These are phyloP conservation scores for Podospora pseudocomata DNA, from an alignment of 495 filamentous ascomycete species.

Conservation along the genomic window DNA sequence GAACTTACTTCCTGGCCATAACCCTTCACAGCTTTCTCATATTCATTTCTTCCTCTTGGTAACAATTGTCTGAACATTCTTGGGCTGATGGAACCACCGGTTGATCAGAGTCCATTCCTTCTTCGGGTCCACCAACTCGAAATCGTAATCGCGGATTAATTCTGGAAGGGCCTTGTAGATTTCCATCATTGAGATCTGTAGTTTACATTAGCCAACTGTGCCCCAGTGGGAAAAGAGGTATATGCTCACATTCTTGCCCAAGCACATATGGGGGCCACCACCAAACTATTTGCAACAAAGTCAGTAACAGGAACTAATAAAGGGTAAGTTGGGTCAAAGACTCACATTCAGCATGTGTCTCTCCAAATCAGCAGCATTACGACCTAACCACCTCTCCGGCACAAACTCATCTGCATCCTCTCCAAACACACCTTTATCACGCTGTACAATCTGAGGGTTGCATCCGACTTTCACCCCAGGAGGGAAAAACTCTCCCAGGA, in stretches of 20 bases:
- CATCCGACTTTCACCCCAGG: conserved; percentile 57
- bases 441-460: conserved; percentile 55
- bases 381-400: conserved; percentile 53
- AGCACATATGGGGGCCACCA: neutral
- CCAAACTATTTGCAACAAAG: neutral
- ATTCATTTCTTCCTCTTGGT: conserved; percentile 1
- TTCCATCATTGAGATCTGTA: conserved; percentile 7
- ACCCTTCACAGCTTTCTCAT: neutral
- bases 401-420: conserved; percentile 49
- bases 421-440: conserved; percentile 51
- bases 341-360: conserved; percentile 7
- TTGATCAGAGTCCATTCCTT: neutral
- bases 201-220: neutral
- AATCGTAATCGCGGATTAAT: conserved; percentile 8
- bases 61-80: neutral
- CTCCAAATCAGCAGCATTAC: conserved; percentile 13
- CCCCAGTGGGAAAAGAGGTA: neutral
- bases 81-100: conserved; percentile 1
- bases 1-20: neutral
- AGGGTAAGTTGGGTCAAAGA: neutral
- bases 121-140: conserved; percentile 7
- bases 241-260: conserved; percentile 13
- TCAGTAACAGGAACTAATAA: neutral
- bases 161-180: conserved; percentile 11
- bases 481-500: conserved; percentile 46